A percentile compares a stretch with the other conserved stretches of the same genome.
phyloP scores from a whole-genome alignment of 192 early-diverging fungal species.

The Backusella sp. region DNA sequence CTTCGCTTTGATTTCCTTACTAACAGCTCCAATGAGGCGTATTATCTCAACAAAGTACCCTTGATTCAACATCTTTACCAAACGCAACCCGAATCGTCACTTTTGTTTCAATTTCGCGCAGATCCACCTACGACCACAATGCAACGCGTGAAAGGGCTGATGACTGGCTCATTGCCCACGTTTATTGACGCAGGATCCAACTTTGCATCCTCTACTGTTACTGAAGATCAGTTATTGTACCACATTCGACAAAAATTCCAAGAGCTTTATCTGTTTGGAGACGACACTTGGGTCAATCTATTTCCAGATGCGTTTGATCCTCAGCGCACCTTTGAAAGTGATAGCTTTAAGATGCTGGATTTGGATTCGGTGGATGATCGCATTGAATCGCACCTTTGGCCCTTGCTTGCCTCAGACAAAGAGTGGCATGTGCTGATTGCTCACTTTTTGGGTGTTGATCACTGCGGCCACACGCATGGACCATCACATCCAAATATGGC shows the following conservation, averaged over 20 bases:
- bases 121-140: slow-evolving; percentile 84
- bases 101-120: slow-evolving; percentile 70
- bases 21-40: slow-evolving; percentile 6
- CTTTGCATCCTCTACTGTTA: slow-evolving; percentile 71
- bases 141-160: slow-evolving; percentile 79
- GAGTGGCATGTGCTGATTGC: slow-evolving; percentile 84
- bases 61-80: slow-evolving; percentile 47
- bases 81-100: slow-evolving; percentile 50
- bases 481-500: slow-evolving; percentile 87
- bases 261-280: slow-evolving; percentile 81
- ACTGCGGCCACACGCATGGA: slow-evolving; percentile 90
- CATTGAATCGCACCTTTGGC: slow-evolving; percentile 61
- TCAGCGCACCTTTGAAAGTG: slow-evolving; percentile 56
- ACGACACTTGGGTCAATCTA: slow-evolving; percentile 93
- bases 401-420: slow-evolving; percentile 29
- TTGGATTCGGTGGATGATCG: slow-evolving; percentile 93
- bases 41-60: slow-evolving; percentile 53
- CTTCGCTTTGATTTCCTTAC: slow-evolving; percentile 61
- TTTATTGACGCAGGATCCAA: slow-evolving; percentile 83
- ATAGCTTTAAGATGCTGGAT: slow-evolving; percentile 81
- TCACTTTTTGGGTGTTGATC: slow-evolving; percentile 95
- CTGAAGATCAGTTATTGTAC: slow-evolving; percentile 74
- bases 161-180: slow-evolving; percentile 80
- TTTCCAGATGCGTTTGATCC: slow-evolving; percentile 61
- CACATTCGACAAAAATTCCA: slow-evolving; percentile 32